A percentile compares a stretch with the other conserved stretches of the same genome.
Conservation (phyloP, 73 alveolate species). For the Paramecium tetraurelia region DNA sequence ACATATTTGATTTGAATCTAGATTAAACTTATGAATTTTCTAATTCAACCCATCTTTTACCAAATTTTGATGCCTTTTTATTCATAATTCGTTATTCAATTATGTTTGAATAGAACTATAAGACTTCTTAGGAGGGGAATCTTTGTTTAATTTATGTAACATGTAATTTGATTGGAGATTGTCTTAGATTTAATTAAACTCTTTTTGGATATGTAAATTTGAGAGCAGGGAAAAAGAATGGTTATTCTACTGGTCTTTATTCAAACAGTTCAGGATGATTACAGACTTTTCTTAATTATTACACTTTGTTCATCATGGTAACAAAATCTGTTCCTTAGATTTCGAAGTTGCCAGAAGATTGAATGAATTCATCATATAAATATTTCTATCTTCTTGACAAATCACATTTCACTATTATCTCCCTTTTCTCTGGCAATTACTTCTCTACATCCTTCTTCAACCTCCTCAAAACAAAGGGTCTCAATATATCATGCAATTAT, state of each 20-base stretch:
- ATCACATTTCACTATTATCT: constrained; percentile 92
- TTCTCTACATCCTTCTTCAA: constrained; percentile 98
- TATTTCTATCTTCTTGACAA: constrained; percentile 95
- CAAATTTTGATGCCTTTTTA: neutral
- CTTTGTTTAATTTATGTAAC: neutral
- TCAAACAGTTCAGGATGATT: constrained; percentile 99
- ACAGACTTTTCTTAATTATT: constrained; percentile 98
- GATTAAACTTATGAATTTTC: neutral
- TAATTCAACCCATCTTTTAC: neutral
- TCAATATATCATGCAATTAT: constrained; percentile 87
- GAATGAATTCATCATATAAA: constrained; percentile 97
- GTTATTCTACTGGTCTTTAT: constrained; percentile 92
- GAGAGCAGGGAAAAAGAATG: constrained; percentile 60
- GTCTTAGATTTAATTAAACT: constrained; percentile 16
- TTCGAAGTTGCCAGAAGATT: constrained; percentile 79
- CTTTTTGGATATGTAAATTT: neutral
- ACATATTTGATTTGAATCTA: neutral
- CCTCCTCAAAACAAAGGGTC: constrained; percentile 98
- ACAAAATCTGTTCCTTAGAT: constrained; percentile 87
- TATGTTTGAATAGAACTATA: constrained; percentile 39
- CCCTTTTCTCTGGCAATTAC: constrained; percentile 95
- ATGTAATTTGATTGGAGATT: neutral
- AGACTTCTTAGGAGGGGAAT: neutral
- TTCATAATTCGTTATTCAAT: neutral
- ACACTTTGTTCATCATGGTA: constrained; percentile 94